Conservation (phyloP, 495 filamentous ascomycete species). For the Penicillium cinerascens region DNA sequence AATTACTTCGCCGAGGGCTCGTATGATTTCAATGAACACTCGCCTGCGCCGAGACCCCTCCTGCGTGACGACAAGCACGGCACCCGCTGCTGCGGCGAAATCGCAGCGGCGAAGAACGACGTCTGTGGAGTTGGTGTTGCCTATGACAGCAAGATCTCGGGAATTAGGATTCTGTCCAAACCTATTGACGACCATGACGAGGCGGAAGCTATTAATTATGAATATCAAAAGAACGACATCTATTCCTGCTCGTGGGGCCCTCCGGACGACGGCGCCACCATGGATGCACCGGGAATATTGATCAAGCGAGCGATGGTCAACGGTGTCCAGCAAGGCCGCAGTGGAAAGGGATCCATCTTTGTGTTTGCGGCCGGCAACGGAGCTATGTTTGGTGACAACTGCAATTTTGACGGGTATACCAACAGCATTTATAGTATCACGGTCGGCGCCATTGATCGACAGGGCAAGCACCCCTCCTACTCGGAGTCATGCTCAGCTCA, state of each 20-base stretch:
- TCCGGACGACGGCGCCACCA: constrained; percentile 84
- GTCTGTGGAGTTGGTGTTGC: constrained; percentile 96
- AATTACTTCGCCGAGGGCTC: constrained; percentile 91
- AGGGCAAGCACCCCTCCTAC: constrained; percentile 84
- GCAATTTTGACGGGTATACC: constrained; percentile 98
- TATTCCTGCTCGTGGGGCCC: constrained; percentile 99
- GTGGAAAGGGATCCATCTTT: constrained; percentile 83
- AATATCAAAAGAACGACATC: constrained; percentile 85
- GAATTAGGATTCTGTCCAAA: constrained; percentile 85
- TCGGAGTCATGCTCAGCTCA: constrained; percentile 95
- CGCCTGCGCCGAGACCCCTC: constrained; percentile 70
- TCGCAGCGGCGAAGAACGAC: constrained; percentile 84
- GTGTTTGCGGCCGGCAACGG: constrained; percentile 98
- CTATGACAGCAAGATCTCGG: constrained; percentile 84
- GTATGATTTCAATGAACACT: constrained; percentile 91
- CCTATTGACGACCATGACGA: constrained; percentile 92
- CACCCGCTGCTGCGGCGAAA: constrained; percentile 91
- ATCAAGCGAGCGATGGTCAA: constrained; percentile 89
- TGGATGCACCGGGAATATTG: constrained; percentile 89
- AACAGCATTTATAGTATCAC: constrained; percentile 99
- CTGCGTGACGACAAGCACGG: constrained; percentile 83
- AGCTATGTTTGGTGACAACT: constrained; percentile 83
- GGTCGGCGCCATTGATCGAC: constrained; percentile 86
- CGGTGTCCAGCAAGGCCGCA: constrained; percentile 82
- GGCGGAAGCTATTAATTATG: constrained; percentile 87